Evolutionary conservation across 139 green algal genomes (phyloP).

Genomic region (Closterium sp.): DNA sequence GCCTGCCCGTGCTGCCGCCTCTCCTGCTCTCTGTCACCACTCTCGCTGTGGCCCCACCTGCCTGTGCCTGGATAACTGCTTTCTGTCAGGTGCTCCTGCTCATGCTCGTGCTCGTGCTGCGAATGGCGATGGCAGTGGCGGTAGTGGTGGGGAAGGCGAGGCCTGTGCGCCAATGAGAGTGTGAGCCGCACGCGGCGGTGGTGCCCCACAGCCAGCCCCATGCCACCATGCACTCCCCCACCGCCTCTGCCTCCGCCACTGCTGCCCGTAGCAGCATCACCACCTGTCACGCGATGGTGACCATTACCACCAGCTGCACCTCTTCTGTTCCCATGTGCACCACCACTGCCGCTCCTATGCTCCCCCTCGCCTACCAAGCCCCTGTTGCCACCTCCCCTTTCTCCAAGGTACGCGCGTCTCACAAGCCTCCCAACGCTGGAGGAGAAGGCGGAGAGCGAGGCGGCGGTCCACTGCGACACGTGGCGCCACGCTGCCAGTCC

Average conservation of each 20-base stretch:
- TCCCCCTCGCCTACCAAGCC: neutral
- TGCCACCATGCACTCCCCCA: neutral
- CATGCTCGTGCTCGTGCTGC: neutral
- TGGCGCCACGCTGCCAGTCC: constrained; percentile 61
- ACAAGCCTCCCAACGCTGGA: constrained; percentile 27
- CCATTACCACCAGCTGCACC: neutral
- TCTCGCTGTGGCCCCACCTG: no score
- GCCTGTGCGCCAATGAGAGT: neutral
- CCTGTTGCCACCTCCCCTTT: neutral
- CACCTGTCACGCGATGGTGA: no score
- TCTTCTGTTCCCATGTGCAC: neutral
- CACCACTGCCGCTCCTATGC: neutral
- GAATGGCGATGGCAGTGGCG: neutral
- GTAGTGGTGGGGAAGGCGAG: neutral
- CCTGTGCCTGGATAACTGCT: neutral
- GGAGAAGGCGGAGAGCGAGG: constrained; percentile 60
- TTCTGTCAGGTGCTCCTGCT: neutral
- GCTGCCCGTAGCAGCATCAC: neutral
- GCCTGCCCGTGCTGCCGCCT: no score
- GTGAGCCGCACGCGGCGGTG: neutral
- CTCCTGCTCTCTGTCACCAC: no score
- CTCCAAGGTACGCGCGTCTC: neutral
- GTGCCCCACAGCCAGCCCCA: neutral
- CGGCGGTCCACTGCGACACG: constrained; percentile 64
- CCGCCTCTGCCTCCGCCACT: neutral